Evolutionary conservation across 371 early-diverging fungal genomes (phyloP).

Genomic region (Syncephalastrum contaminatum): DNA sequence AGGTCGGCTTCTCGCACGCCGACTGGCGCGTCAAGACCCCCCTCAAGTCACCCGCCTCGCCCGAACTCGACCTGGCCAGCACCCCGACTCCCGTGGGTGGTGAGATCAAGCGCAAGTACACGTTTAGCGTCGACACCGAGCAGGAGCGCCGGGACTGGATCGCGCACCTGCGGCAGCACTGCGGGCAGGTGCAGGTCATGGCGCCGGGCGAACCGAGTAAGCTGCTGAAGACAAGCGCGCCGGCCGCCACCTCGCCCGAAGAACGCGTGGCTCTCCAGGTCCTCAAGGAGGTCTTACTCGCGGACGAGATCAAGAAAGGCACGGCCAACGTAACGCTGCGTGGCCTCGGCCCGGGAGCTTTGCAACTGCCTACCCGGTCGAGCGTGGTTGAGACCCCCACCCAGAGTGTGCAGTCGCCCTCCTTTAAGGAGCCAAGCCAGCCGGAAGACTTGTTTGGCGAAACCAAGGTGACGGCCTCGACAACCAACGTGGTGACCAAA

Average conservation of each 20-base stretch:
- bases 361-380: constrained; percentile 4
- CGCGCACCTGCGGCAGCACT: constrained; percentile 24
- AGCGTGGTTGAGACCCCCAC: constrained; percentile 10
- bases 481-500: constrained; percentile 49
- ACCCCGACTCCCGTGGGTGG: constrained; percentile 5
- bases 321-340: constrained; percentile 24
- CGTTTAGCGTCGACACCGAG: constrained; percentile 57
- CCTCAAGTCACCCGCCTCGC: no score
- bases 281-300: constrained; percentile 53
- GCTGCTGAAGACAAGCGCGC: neutral
- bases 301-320: constrained; percentile 49
- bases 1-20: constrained; percentile 50
- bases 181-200: constrained; percentile 35
- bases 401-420: constrained; percentile 16
- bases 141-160: constrained; percentile 53
- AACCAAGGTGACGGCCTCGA: constrained; percentile 13
- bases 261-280: constrained; percentile 56
- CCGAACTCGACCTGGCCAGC: neutral
- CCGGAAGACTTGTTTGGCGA: constrained; percentile 23
- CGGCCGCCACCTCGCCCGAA: constrained; percentile 16
- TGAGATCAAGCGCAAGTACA: constrained; percentile 48
- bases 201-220: constrained; percentile 25
- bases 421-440: constrained; percentile 5
- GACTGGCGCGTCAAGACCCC: constrained; percentile 18
- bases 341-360: constrained; percentile 10